Conservation (phyloP, 2,329 filamentous ascomycete species). For the Fusarium sp. region DNA sequence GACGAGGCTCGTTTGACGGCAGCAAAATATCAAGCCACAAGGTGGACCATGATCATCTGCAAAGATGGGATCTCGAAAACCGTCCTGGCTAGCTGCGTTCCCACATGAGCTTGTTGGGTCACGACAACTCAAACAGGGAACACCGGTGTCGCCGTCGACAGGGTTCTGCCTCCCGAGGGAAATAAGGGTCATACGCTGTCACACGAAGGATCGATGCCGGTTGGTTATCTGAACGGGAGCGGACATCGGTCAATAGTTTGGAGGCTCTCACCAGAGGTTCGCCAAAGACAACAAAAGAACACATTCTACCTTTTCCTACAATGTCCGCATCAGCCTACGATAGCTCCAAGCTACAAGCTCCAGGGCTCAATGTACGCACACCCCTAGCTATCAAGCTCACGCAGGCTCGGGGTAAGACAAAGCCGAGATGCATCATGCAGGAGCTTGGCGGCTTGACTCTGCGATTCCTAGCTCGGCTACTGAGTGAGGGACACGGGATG, state of each 20-base stretch:
- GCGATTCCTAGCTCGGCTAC: slow-evolving; percentile 18
- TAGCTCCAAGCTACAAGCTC: neutral
- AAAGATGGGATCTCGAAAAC: slow-evolving; percentile 11
- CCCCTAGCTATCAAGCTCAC: slow-evolving; percentile 10
- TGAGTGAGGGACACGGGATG: slow-evolving; percentile 19
- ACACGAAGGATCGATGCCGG: slow-evolving; percentile 15
- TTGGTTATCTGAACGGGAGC: slow-evolving; percentile 15
- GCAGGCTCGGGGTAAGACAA: slow-evolving; percentile 25
- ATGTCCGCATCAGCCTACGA: neutral
- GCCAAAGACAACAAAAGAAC: slow-evolving; percentile 14
- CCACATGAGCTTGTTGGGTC: slow-evolving; percentile 16
- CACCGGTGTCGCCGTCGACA: slow-evolving; percentile 16
- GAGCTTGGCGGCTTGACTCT: slow-evolving; percentile 10
- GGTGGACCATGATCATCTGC: neutral
- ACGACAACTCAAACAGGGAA: slow-evolving; percentile 22
- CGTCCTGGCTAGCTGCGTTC: slow-evolving; percentile 6
- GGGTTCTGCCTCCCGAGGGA: slow-evolving; percentile 28
- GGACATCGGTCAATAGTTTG: slow-evolving; percentile 29
- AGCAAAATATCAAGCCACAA: neutral
- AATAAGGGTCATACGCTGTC: slow-evolving; percentile 19
- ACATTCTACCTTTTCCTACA: slow-evolving; percentile 12
- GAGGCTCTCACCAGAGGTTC: slow-evolving; percentile 16
- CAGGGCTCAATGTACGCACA: neutral
- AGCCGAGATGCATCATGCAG: slow-evolving; percentile 20
- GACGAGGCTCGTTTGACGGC: neutral